phyloP scores from a whole-genome alignment of 2,329 filamentous ascomycete genomes.

The Colletotrichum gloeosporioides region DNA sequence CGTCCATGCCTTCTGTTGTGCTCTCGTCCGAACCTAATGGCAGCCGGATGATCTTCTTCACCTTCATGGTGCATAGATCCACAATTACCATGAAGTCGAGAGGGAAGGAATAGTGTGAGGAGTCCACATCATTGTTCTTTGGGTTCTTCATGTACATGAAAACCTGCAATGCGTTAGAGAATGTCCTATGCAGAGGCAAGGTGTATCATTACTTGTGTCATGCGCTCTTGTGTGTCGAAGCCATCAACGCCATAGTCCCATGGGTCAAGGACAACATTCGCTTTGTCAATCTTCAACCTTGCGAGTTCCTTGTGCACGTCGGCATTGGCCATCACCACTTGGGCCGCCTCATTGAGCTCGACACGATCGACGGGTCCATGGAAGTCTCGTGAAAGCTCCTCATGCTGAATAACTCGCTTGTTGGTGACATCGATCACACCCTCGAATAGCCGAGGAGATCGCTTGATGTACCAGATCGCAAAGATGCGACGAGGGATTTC shows the following conservation, averaged over 20 bases:
- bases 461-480: not conserved
- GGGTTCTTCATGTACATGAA: constrained; percentile 3
- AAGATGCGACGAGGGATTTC: not conserved
- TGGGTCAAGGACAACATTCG: not conserved
- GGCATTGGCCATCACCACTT: not conserved
- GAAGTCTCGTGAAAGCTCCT: not conserved
- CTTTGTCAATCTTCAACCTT: not conserved
- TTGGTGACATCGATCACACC: not conserved
- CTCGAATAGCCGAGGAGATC: not conserved
- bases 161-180: not conserved
- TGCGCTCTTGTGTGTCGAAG: not conserved
- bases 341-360: not conserved
- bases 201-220: not conserved
- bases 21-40: not conserved
- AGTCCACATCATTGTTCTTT: not conserved
- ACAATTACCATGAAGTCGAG: not conserved
- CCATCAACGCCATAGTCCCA: not conserved
- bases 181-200: accelerated
- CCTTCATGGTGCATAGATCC: not conserved
- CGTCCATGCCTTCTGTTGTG: not conserved
- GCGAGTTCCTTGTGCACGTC: not conserved
- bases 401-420: not conserved
- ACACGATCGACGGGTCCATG: not conserved
- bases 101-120: not conserved
- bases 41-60: not conserved